These are phyloP conservation scores for Mycena alexandri DNA, from an alignment of 768 basidiomycete species.

Conservation along the genomic window DNA sequence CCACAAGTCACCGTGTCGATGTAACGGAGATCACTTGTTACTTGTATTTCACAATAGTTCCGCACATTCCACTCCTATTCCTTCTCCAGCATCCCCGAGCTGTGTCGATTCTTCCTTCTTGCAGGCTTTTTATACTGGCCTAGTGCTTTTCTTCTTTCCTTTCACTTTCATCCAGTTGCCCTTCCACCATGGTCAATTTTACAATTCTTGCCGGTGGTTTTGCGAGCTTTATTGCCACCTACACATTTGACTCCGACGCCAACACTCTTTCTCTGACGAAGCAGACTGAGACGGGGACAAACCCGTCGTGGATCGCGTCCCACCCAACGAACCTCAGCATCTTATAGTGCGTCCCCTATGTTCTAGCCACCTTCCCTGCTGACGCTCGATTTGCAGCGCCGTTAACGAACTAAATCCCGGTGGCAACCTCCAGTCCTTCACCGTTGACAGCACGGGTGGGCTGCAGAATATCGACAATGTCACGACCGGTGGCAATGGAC, in stretches of 20 bases:
- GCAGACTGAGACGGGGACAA: conserved; percentile 60
- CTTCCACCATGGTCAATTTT: conserved; percentile 56
- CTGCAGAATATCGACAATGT: conserved; percentile 58
- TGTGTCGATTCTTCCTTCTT: conserved; percentile 17
- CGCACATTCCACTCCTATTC: background rate
- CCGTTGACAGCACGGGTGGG: conserved; percentile 55
- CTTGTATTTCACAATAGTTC: too few relatives aligned
- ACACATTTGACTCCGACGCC: conserved; percentile 66
- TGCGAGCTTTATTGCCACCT: conserved; percentile 59
- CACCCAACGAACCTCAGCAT: conserved; percentile 68
- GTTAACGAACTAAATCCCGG: conserved; percentile 61
- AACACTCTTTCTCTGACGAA: conserved; percentile 58
- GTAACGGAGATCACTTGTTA: background rate
- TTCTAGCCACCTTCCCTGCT: conserved; percentile 3
- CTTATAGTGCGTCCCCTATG: conserved; percentile 62
- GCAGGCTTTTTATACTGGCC: conserved; percentile 17
- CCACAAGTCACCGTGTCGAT: background rate
- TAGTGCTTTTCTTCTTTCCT: conserved; percentile 32
- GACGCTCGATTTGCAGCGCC: conserved; percentile 51
- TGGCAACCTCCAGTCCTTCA: conserved; percentile 66
- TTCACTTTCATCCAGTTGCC: background rate
- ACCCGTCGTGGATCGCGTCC: conserved; percentile 70
- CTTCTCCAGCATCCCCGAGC: conserved; percentile 31
- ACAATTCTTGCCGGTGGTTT: conserved; percentile 64
- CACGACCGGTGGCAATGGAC: conserved; percentile 60